Evolutionary conservation across 2,329 filamentous ascomycete species (phyloP).

Genomic region (Calonectria hongkongensis): DNA sequence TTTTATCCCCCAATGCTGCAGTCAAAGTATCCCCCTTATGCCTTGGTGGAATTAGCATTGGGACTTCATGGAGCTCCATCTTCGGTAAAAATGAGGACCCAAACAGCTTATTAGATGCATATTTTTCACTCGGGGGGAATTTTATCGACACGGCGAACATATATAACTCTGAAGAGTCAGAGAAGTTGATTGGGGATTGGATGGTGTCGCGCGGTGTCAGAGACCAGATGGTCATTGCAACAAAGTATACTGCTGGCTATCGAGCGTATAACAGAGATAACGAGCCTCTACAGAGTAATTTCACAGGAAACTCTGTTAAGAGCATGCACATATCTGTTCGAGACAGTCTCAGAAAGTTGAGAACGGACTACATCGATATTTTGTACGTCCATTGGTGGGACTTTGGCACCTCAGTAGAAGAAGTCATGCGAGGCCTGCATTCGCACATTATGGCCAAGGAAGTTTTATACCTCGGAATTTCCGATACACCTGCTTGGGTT

Average conservation of each 20-base stretch:
- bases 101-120: slow-evolving; percentile 71
- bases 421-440: slow-evolving; percentile 39
- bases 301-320: slow-evolving; percentile 61
- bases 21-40: slow-evolving; percentile 53
- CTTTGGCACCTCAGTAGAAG: slow-evolving; percentile 37
- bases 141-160: slow-evolving; percentile 76
- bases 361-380: slow-evolving; percentile 59
- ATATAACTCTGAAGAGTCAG: slow-evolving; percentile 71
- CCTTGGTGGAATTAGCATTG: slow-evolving; percentile 53
- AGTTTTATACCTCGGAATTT: slow-evolving; percentile 57
- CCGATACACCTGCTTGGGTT: slow-evolving; percentile 57
- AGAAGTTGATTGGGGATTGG: slow-evolving; percentile 72
- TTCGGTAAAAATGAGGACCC: slow-evolving; percentile 66
- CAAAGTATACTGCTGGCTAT: slow-evolving; percentile 68
- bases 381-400: slow-evolving; percentile 57
- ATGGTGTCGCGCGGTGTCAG: slow-evolving; percentile 65
- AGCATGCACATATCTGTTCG: slow-evolving; percentile 62
- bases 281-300: slow-evolving; percentile 55
- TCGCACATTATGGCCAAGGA: slow-evolving; percentile 38
- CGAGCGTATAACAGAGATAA: slow-evolving; percentile 38
- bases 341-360: slow-evolving; percentile 64
- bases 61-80: slow-evolving; percentile 44
- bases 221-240: slow-evolving; percentile 68
- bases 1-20: slow-evolving; percentile 47
- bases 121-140: slow-evolving; percentile 73